Percentiles rank a stretch among this genome's conserved stretches.
Conservation (phyloP, 23 red algal species). For the Gracilaria gracilis region DNA sequence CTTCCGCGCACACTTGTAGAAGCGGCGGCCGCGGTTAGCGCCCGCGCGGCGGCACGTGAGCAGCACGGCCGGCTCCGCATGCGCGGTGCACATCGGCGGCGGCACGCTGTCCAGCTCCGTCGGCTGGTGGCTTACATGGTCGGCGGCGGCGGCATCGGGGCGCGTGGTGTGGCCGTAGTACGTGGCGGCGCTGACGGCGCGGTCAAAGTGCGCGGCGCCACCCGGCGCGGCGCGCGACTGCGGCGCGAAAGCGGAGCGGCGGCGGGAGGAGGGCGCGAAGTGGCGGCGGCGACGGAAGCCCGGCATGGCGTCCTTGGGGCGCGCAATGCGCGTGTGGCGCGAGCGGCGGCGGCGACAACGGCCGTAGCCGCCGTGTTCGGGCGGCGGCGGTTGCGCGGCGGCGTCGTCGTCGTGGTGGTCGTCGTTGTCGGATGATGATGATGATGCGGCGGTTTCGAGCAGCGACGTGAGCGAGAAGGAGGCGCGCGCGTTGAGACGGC, state of each 20-base stretch:
- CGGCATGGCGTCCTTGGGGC: conserved; percentile 68
- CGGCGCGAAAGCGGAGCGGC: neutral
- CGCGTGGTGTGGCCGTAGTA: neutral
- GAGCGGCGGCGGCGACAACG: conserved; percentile 39
- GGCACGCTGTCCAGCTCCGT: too few relatives aligned
- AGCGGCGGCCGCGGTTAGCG: conserved; percentile 21
- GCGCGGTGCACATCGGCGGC: conserved; percentile 17
- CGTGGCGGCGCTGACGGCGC: conserved; percentile 3
- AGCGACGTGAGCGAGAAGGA: conserved; percentile 36
- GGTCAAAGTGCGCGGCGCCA: conserved; percentile 24
- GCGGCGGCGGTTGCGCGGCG: neutral
- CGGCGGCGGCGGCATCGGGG: neutral
- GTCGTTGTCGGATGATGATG: too few relatives aligned
- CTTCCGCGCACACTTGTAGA: conserved; percentile 39
- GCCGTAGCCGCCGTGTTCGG: too few relatives aligned
- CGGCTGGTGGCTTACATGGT: too few relatives aligned
- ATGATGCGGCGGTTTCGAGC: too few relatives aligned
- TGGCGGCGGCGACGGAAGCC: conserved; percentile 24
- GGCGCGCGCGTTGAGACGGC: conserved; percentile 25
- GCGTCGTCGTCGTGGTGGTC: neutral
- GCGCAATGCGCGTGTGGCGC: conserved; percentile 41
- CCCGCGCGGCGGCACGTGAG: conserved; percentile 36
- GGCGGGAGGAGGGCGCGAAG: neutral
- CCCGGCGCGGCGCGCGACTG: neutral
- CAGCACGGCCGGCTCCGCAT: conserved; percentile 1